These are phyloP conservation scores for Jatropha multifida DNA, from an alignment of 441 rosid genomes.

Conservation along the genomic window DNA sequence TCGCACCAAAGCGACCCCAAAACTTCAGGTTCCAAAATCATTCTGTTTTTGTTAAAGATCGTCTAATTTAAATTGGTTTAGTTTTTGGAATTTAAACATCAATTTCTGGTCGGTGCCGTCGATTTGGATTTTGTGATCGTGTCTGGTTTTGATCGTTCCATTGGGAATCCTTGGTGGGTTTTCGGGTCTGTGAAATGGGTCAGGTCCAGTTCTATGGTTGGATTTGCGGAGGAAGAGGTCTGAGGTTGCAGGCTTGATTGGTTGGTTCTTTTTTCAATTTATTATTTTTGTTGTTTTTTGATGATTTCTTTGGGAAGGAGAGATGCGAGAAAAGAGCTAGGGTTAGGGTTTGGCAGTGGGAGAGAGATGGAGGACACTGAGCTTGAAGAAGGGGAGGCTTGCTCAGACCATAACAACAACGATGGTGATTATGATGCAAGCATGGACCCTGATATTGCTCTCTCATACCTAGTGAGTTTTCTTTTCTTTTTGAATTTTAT, in stretches of 20 bases:
- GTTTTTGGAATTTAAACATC: conserved; percentile 1
- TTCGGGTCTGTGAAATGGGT: conserved; percentile 33
- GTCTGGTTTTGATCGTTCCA: conserved; percentile 34
- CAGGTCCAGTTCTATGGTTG: conserved; percentile 16
- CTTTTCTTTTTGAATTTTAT: background rate
- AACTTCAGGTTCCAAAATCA: background rate
- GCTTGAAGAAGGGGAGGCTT: conserved; percentile 99
- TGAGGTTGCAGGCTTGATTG: conserved; percentile 26
- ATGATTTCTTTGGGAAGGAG: conserved; percentile 67
- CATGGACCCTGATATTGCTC: conserved; percentile 75
- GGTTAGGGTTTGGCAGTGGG: conserved; percentile 52
- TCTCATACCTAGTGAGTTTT: conserved; percentile 76
- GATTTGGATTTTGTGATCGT: conserved; percentile 46
- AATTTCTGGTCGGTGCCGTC: background rate
- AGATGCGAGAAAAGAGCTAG: conserved; percentile 67
- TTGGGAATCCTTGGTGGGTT: conserved; percentile 39
- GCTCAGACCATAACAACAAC: conserved; percentile 52
- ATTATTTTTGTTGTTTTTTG: conserved; percentile 22
- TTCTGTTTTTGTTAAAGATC: conserved; percentile 10
- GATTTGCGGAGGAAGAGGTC: conserved; percentile 27
- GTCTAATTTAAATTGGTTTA: background rate
- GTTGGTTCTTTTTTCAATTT: background rate
- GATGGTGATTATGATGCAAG: conserved; percentile 47
- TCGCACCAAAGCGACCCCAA: conserved; percentile 34
- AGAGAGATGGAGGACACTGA: conserved; percentile 79